Percentiles rank a stretch among this genome's conserved stretches.
Evolutionary conservation across 331 rosid genomes (phyloP).

Genomic region (Erythrophleum ivorense): DNA sequence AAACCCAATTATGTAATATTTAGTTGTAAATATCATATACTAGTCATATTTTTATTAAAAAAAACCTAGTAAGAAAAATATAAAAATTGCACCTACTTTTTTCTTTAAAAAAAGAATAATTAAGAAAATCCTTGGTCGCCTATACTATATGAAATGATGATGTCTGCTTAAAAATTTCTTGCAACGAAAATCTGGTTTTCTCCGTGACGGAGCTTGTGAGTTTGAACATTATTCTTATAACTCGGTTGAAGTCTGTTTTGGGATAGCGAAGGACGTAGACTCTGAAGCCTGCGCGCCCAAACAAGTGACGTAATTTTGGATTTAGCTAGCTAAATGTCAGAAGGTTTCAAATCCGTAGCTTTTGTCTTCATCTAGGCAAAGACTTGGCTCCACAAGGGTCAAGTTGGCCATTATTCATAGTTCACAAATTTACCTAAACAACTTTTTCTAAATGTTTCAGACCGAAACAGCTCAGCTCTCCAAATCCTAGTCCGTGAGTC

Average conservation of each 20-base stretch:
- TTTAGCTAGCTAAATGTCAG: conserved; percentile 34
- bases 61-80: not conserved
- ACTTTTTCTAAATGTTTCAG: conserved; percentile 14
- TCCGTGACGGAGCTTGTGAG: not conserved
- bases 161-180: too few relatives aligned
- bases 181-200: not conserved
- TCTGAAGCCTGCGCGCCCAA: conserved; percentile 8
- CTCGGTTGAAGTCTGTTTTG: conserved; percentile 6
- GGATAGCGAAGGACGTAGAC: conserved; percentile 24
- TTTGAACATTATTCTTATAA: conserved; percentile 13
- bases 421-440: conserved; percentile 17
- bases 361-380: conserved; percentile 22
- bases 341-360: conserved; percentile 11
- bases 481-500: conserved; percentile 38
- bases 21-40: not conserved
- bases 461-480: conserved; percentile 28
- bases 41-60: not conserved
- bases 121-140: not conserved
- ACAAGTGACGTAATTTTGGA: conserved; percentile 42
- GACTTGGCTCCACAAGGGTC: conserved; percentile 31
- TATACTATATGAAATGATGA: too few relatives aligned
- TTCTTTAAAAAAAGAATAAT: not conserved
- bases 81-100: not conserved
- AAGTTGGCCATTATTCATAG: conserved; percentile 11
- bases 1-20: too few relatives aligned